A percentile compares a stretch with the other conserved stretches of the same genome.
Conservation (phyloP, 352 stramenopile species). For the Aphanomyces stellatus region DNA sequence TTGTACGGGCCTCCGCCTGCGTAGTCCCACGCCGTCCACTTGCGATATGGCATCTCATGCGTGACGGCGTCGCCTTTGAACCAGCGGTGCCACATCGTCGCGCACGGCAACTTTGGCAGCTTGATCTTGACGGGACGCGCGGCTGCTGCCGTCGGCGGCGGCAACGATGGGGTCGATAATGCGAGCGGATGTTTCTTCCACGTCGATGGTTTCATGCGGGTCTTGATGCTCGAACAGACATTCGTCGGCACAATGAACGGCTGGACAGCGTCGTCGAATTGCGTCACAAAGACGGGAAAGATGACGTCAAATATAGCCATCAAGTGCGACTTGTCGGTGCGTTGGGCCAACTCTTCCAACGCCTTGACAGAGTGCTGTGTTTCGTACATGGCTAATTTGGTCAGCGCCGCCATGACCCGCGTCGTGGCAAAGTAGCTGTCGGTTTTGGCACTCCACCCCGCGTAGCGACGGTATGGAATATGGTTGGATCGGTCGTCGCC, state of each 20-base stretch:
- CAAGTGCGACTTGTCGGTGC: background rate
- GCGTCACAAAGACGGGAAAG: background rate
- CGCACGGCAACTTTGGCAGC: too few species aligned
- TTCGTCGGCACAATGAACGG: background rate
- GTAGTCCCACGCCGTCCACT: background rate
- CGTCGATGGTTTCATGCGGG: background rate
- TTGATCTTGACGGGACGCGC: too few species aligned
- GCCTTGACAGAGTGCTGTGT: too few species aligned
- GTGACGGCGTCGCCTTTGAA: background rate
- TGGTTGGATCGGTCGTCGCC: background rate
- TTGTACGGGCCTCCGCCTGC: too few species aligned
- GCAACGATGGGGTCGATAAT: background rate
- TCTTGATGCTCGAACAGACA: too few species aligned
- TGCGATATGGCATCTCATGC: background rate
- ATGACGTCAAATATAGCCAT: background rate
- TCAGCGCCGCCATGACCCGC: background rate
- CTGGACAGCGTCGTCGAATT: background rate
- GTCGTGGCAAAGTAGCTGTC: background rate
- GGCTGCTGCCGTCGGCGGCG: background rate
- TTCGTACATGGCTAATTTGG: background rate
- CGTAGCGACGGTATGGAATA: background rate
- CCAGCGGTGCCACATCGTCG: background rate
- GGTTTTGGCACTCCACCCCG: background rate
- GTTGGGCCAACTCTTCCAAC: too few species aligned
- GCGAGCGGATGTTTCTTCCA: background rate